Evolutionary conservation across 2,329 filamentous ascomycete genomes (phyloP), one percentile per base, ranked within the genome.

Genomic region (Alternaria gaisen): DNA sequence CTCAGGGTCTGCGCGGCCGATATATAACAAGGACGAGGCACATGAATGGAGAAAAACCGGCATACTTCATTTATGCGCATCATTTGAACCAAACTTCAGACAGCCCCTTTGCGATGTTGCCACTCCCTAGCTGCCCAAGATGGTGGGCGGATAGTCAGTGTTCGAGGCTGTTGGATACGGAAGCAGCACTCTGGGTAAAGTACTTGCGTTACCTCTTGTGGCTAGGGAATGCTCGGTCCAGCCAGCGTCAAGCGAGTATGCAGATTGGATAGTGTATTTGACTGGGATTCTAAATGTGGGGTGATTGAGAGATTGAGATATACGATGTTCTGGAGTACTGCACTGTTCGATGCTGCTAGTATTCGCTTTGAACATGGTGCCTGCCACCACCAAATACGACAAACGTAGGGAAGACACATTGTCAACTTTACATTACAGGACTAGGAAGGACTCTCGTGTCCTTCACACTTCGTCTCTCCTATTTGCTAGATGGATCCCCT

Each of bases 101-200:
- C 16, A 20, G 12, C 32, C 32, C 30, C 14, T 36, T 16, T 16
- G 28, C 0, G 28, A 10, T 22, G 50, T 62, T 54, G 58, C 61
- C 63, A 62, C 59, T 26, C 30, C 50, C 14, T 28, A 26, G 51
- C 28, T 53, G n/a, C 43, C 40, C 48, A 41, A 12, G 30, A 7
- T 11, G 46, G 51, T 54, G 54, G 41, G 34, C 50, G 11, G 30
- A 16, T 47, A 30, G 53, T 38, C 48, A 47, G 47, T 58, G 61
- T 48, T 66, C 61, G 59, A 67, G 64, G 58, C 64, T 53, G 53
- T 47, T 48, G 52, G 32, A 63, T 63, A 66, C 61, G 61, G 53
- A 30, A 40, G 14, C 22, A n/a, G 64, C 24, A 68, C 66, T 68
- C 9, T 68, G 66, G 66, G 41, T 68, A 68, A 68, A 68, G 53